phyloP scores from a whole-genome alignment of 2,329 filamentous ascomycete genomes.

The Fusarium subtropicale region DNA sequence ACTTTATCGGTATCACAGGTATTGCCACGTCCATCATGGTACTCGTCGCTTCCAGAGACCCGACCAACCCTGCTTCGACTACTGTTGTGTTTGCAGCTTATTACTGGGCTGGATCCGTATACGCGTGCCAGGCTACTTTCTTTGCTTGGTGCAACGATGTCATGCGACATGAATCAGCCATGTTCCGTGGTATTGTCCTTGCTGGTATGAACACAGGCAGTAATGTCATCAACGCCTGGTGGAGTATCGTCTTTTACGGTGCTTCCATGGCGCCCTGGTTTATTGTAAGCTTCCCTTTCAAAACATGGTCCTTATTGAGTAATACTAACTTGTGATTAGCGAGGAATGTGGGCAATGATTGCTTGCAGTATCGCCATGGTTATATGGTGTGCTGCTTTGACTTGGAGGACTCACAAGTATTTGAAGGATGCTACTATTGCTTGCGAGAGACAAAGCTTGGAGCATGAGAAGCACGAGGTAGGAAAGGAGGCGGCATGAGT shows the following conservation, averaged over 20 bases:
- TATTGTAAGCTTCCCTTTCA: slow-evolving; percentile 57
- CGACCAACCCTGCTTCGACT: slow-evolving; percentile 56
- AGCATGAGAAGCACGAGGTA: slow-evolving; percentile 17
- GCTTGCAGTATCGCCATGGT: slow-evolving; percentile 68
- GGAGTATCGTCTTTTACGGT: slow-evolving; percentile 77
- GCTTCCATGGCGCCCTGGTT: slow-evolving; percentile 75
- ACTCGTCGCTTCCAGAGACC: slow-evolving; percentile 61
- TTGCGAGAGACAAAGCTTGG: slow-evolving; percentile 13
- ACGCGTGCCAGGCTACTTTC: slow-evolving; percentile 79
- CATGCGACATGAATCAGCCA: slow-evolving; percentile 71
- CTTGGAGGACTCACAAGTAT: slow-evolving; percentile 50
- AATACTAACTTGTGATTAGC: slow-evolving; percentile 49
- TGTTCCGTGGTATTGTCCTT: slow-evolving; percentile 73
- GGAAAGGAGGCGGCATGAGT: slow-evolving; percentile 10
- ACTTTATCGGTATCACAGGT: slow-evolving; percentile 74
- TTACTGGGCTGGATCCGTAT: slow-evolving; percentile 76
- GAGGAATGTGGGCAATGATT: slow-evolving; percentile 82
- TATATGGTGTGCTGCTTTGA: slow-evolving; percentile 68
- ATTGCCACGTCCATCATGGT: slow-evolving; percentile 72
- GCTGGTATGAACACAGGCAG: slow-evolving; percentile 78
- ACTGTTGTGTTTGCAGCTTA: slow-evolving; percentile 72
- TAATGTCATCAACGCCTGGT: slow-evolving; percentile 78
- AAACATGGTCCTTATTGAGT: accelerated
- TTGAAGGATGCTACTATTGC: background rate
- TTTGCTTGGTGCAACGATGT: slow-evolving; percentile 82